Conservation (phyloP, 192 early-diverging fungal species). For the Chytriomyces sp. region DNA sequence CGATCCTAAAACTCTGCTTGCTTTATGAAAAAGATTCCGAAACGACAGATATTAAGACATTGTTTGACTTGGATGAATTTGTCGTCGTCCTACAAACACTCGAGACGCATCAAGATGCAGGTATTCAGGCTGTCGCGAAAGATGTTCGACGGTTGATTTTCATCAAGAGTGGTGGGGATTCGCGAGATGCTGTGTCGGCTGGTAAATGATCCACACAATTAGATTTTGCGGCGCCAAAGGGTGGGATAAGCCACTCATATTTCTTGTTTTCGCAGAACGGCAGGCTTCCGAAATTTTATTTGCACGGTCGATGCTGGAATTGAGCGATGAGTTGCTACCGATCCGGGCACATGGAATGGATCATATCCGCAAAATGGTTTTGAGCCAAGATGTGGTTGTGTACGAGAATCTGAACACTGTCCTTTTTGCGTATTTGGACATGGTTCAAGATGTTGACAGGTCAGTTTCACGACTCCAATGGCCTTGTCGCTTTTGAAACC, state of each 20-base stretch:
- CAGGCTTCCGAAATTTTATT: conserved; percentile 61
- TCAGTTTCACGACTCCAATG: conserved; percentile 22
- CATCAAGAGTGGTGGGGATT: background rate
- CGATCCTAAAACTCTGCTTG: too few relatives aligned
- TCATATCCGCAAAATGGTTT: conserved; percentile 80
- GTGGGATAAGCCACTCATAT: background rate
- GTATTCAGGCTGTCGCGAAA: conserved; percentile 35
- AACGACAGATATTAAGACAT: background rate
- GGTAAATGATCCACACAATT: conserved; percentile 54
- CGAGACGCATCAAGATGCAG: conserved; percentile 30
- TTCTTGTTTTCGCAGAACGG: conserved; percentile 32
- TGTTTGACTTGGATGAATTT: conserved; percentile 39
- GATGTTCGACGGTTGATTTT: conserved; percentile 45
- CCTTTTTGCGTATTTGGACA: conserved; percentile 78
- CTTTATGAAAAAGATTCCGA: too few relatives aligned
- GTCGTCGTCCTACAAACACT: conserved; percentile 44
- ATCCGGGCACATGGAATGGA: conserved; percentile 87
- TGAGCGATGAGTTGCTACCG: conserved; percentile 79
- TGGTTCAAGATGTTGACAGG: conserved; percentile 80
- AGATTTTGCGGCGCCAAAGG: conserved; percentile 53
- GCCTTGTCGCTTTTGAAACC: conserved; percentile 8
- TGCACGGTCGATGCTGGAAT: conserved; percentile 75
- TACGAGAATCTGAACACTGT: conserved; percentile 65
- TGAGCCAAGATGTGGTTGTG: conserved; percentile 67
- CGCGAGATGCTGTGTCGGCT: background rate